phyloP scores from a whole-genome alignment of 495 filamentous ascomycete genomes.

The Penicillium lividum region DNA sequence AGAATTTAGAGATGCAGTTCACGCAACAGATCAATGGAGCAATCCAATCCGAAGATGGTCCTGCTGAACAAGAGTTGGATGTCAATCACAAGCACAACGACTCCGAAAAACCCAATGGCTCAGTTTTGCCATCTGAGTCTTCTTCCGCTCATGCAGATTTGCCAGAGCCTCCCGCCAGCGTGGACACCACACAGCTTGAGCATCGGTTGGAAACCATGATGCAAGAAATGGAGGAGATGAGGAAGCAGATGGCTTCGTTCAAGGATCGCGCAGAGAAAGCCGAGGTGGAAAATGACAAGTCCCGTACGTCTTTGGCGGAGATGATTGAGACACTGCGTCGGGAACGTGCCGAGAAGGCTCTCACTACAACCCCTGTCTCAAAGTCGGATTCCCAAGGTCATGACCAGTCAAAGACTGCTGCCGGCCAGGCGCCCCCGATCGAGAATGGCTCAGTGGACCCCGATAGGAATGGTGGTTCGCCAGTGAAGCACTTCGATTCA shows the following conservation, averaged over 20 bases:
- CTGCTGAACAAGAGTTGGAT: slow-evolving; percentile 7
- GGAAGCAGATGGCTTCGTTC: slow-evolving; percentile 75
- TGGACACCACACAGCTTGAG: slow-evolving; percentile 55
- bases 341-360: slow-evolving; percentile 51
- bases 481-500: slow-evolving; percentile 25
- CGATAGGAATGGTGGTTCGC: slow-evolving; percentile 20
- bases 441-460: slow-evolving; percentile 15
- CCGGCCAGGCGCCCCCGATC: slow-evolving; percentile 5
- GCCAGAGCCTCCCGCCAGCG: slow-evolving; percentile 27
- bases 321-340: slow-evolving; percentile 82
- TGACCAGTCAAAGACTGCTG: slow-evolving; percentile 6
- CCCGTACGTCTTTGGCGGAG: slow-evolving; percentile 74
- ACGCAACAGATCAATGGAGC: slow-evolving; percentile 17
- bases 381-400: slow-evolving; percentile 11
- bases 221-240: slow-evolving; percentile 79
- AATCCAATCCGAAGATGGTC: neutral
- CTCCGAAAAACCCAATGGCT: slow-evolving; percentile 23
- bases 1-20: slow-evolving; percentile 60
- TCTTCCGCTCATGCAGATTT: slow-evolving; percentile 36
- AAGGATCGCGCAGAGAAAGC: slow-evolving; percentile 75
- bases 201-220: slow-evolving; percentile 76
- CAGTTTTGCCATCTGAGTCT: slow-evolving; percentile 12
- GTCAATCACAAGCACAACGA: slow-evolving; percentile 32
- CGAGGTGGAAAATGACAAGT: slow-evolving; percentile 67
- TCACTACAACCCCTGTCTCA: neutral